Base-by-base conservation (phyloP, 2,329 filamentous ascomycete genomes). In the Verticillium albo-atrum region DNA sequence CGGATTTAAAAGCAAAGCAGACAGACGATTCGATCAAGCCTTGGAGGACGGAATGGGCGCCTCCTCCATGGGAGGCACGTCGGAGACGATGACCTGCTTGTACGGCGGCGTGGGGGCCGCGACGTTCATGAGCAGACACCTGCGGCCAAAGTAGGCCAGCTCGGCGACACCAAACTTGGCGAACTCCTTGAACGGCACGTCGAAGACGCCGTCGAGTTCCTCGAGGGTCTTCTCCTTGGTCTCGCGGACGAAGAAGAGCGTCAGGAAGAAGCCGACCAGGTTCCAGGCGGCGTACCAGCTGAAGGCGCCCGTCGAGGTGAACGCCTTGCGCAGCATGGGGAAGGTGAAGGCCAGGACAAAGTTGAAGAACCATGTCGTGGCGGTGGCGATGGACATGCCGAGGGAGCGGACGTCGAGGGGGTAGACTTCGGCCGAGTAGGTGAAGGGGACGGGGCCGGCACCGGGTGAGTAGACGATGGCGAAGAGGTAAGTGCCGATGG, bases 381-480 rank as follows among this genome's bases (percentile, higher is more conserved):
- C 79, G 1, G 79, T 82, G 1, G 81, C 79, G 0, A 87, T 73
- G 1, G 82, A 82, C 85, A 88, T 88, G 47, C 84, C 85, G 55
- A 86, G 76, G 2, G 83, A 78, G 17, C 86, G 82, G 47, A 88
- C 81, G 62, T 87, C 86, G 2, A 88, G 74, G 4, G 86, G 86
- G 66, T 88, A 89, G 1, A 84, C 86, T 69, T 89, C 86, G 23
- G 86, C 86, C 0, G 84, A 87, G 68, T 89, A 89, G 0, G 84
- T 88, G 66, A 88, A 89, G 0, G 86, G 85, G 0, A 88, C 85
- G 6, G 77, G 77, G 0, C 86, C 86, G 67, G 86, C 85, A 37
- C 86, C 86, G 1, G 85, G 84, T 1, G 78, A 81, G 70, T 83
- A 83, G 14, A 82, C 78, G 15, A 80, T 70, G 56, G 72, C 78